Evolutionary conservation across 768 basidiomycete genomes (phyloP), one percentile per base, ranked within the genome.

Genomic region (Trametes cinnabarina): DNA sequence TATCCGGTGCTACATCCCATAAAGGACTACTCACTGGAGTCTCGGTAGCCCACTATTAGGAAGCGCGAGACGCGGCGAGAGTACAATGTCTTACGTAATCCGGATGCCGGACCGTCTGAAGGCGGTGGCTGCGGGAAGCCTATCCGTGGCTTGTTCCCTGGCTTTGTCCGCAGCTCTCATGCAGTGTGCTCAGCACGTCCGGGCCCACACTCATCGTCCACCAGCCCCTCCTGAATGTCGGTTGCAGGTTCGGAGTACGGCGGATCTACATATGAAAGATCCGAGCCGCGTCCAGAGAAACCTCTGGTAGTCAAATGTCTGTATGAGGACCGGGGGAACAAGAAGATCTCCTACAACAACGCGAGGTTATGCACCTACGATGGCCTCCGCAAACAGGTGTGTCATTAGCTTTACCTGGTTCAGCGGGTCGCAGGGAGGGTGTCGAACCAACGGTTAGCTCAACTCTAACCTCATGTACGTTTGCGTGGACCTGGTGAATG

Each of bases 271-370:
- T 63, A 58, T 50, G 65, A 64, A 42, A 61, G 60, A 35, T 72
- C 78, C 58, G 73, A 74, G 53, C 64, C 68, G 55, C 79, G 84
- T 26, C 88, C 90, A 32, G 89, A 93, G 71, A 85, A 84, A 65
- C 85, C 88, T 2, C 79, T 97, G 25, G 79, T 88, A 55, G 86
- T 97, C 39, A 93, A 90, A 75, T 94, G 92, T 74, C 81, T 82
- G 8, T 89, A 89, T 72, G 89, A 92, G 65, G 76, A 60, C 26
- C 46, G 81, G 47, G 82, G 78, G 68, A 82, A 82, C 65, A 88
- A 92, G 70, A 78, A 86, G 64, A 89, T 97, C 60, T 86, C 80
- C 17, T 97, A 94, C 70, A 77, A 78, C 15, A 88, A 89, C 17
- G 90, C 92, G 30, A 80, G 84, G 30, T 88, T 86, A 55, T 95